A percentile compares a stretch with the other conserved stretches of the same genome.
phyloP scores from a whole-genome alignment of 176 grass and related monocot species.

The Panicum miliaceum region DNA sequence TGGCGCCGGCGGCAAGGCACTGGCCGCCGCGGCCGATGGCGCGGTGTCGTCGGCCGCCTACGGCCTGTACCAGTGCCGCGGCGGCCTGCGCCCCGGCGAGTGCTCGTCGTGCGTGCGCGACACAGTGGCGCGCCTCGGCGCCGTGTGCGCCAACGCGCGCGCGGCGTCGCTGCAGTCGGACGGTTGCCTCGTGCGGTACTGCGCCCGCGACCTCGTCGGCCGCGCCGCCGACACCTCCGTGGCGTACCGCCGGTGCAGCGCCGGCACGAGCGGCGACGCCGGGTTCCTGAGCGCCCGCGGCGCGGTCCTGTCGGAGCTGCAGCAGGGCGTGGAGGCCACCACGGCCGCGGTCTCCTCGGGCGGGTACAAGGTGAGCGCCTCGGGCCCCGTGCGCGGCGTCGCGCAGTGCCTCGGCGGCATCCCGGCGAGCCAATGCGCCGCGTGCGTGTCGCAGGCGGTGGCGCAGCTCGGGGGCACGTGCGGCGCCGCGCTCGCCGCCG shows the following conservation, averaged over 20 bases:
- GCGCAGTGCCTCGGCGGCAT: conserved; percentile 78
- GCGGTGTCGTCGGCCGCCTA: conserved; percentile 23
- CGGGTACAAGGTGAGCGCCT: conserved; percentile 60
- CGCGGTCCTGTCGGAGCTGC: conserved; percentile 63
- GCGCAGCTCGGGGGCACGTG: conserved; percentile 61
- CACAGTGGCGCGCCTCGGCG: conserved; percentile 52
- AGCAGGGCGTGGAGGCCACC: conserved; percentile 23
- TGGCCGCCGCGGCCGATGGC: conserved; percentile 1
- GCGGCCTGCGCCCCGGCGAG: conserved; percentile 54
- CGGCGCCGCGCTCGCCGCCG: conserved; percentile 61
- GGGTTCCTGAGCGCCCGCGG: conserved; percentile 60
- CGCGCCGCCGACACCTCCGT: conserved; percentile 39
- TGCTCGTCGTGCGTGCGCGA: conserved; percentile 69
- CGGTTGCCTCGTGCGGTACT: conserved; percentile 79
- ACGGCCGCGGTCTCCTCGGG: background rate
- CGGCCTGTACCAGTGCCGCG: conserved; percentile 82
- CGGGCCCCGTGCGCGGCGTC: conserved; percentile 62
- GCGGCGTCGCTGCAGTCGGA: conserved; percentile 74
- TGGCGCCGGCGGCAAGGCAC: background rate
- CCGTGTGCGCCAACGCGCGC: conserved; percentile 61
- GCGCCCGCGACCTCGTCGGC: conserved; percentile 48
- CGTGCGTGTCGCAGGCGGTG: conserved; percentile 75
- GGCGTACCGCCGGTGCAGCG: conserved; percentile 73
- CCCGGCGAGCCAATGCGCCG: conserved; percentile 45
- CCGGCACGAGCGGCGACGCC: conserved; percentile 53